These are phyloP conservation scores for Citeromyces hawaiiensis DNA, from an alignment of 1,139 yeast species.

Conservation along the genomic window DNA sequence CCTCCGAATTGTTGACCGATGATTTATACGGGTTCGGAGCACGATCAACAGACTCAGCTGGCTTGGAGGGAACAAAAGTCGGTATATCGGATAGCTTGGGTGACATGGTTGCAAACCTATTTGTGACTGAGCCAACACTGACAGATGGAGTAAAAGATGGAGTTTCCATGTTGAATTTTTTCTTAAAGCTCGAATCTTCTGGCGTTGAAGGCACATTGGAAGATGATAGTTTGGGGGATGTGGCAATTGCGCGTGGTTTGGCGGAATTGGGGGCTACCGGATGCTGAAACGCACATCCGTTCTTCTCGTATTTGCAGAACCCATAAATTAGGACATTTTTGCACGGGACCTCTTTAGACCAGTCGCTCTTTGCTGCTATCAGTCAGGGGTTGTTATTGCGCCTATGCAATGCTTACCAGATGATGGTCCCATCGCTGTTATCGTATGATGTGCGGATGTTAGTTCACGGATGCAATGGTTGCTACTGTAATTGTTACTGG, in stretches of 20 bases:
- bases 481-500: conserved; percentile 47
- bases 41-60: conserved; percentile 5
- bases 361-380: conserved; percentile 18
- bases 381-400: neutral
- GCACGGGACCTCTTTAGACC: conserved; percentile 75
- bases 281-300: conserved; percentile 68
- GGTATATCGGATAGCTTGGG: conserved; percentile 46
- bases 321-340: conserved; percentile 81
- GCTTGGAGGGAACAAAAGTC: conserved; percentile 36
- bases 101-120: conserved; percentile 32
- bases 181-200: conserved; percentile 12
- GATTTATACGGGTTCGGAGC: neutral
- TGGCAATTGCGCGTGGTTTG: conserved; percentile 7
- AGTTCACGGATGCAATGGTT: conserved; percentile 7
- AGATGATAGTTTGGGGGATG: conserved; percentile 3
- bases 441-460: neutral
- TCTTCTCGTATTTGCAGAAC: conserved; percentile 77
- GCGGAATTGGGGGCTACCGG: conserved; percentile 3
- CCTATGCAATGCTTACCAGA: neutral
- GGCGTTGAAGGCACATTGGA: conserved; percentile 1
- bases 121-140: conserved; percentile 15
- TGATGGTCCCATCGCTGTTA: conserved; percentile 1
- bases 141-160: conserved; percentile 48
- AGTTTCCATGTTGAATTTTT: conserved; percentile 46
- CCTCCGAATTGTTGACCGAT: conserved; percentile 12